Evolutionary conservation across 257 asterid genomes (phyloP).

Genomic region (Penstemon davidsonii): DNA sequence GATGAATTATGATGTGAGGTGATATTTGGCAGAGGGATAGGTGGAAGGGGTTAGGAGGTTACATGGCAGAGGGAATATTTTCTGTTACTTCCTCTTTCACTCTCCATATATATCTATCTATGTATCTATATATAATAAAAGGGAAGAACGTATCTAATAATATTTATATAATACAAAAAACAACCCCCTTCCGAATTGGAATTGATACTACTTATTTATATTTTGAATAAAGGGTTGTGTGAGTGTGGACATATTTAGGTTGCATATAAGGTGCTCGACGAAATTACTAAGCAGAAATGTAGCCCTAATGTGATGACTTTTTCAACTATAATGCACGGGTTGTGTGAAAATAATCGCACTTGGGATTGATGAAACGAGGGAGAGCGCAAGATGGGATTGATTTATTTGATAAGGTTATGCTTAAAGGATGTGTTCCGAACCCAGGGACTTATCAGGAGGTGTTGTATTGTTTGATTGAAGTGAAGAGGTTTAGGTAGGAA

Average conservation of each 20-base stretch:
- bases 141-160: too few species aligned
- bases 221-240: slow-evolving; percentile 73
- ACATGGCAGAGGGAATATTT: too few species aligned
- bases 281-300: slow-evolving; percentile 72
- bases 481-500: slow-evolving; percentile 34
- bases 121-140: too few species aligned
- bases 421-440: slow-evolving; percentile 76
- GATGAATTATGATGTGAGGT: too few species aligned
- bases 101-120: too few species aligned
- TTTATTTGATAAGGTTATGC: slow-evolving; percentile 52
- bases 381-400: slow-evolving; percentile 53
- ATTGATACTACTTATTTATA: slow-evolving; percentile 77
- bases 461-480: slow-evolving; percentile 64
- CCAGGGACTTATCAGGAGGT: slow-evolving; percentile 83
- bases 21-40: too few species aligned
- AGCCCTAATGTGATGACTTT: slow-evolving; percentile 63
- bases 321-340: slow-evolving; percentile 73
- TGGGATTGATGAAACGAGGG: slow-evolving; percentile 65
- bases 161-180: too few species aligned
- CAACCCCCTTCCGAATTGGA: too few species aligned
- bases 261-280: slow-evolving; percentile 77
- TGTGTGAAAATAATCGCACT: slow-evolving; percentile 51
- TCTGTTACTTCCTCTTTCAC: too few species aligned
- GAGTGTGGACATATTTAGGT: slow-evolving; percentile 56
- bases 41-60: too few species aligned